Evolutionary conservation across 768 basidiomycete species (phyloP), one percentile per base, ranked within the genome.

Genomic region (Chiua virens): DNA sequence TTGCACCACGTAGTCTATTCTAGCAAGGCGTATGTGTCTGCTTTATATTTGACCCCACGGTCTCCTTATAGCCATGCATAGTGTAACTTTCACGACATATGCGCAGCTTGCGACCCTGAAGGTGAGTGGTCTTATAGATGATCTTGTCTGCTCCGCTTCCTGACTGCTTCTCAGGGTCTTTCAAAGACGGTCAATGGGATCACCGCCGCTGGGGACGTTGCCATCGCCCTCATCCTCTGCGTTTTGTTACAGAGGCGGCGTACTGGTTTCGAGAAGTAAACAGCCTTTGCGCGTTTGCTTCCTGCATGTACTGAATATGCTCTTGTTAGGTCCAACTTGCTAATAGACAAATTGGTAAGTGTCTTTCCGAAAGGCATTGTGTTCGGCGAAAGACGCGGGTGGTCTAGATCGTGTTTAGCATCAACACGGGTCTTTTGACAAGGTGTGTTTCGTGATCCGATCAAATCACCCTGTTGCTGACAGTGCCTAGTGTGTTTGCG

Each of bases 171-270:
- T n/a, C 46, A 65, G 64, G 8, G 71, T 5, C 62, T 82, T 35
- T 76, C 80, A 0, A 77, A 77, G 41, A 66, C 79, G 3, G 74
- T 83, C 57, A 83, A 83, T 54, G 79, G 71, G 1, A 61, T 77
- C 4, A 74, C 79, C 3, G 75, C 78, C 0, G 66, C 67, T 9
- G 73, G 73, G 2, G 82, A 84, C 39, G 58, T 80, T 13, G 52
- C 77, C 10, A 83, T 83, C 34, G 80, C 82, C 0, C 46, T 50
- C 13, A 71, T 72, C n/a, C 71, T 83, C 3, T 78, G 75, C 47
- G 53, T 60, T 39, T 56, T 83, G 50, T 67, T 83, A 28, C 74
- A 78, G 13, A 65, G 51, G 14, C 75, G 79, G 2, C 71, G 79
- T 9, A 81, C 81, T 7, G 79, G 80, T 3, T 82, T 81, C 65